These are phyloP conservation scores for Hondaea fermentalgiana DNA, from an alignment of 108 stramenopile species.

Conservation along the genomic window DNA sequence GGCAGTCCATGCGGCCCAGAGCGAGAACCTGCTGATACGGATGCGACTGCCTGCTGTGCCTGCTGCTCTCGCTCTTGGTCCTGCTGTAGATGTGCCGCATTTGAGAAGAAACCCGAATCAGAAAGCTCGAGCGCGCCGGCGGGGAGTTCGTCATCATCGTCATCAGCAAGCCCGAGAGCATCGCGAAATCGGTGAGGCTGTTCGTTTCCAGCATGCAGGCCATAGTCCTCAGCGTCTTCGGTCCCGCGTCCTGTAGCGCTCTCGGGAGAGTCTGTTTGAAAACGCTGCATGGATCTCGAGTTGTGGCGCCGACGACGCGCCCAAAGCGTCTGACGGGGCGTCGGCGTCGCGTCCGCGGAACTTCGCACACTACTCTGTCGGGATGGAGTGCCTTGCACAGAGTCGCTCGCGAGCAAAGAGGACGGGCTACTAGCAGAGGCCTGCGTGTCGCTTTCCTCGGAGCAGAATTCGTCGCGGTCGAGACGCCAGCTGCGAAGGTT, in stretches of 20 bases:
- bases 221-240: neutral
- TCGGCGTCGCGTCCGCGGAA: neutral
- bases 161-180: too few relatives aligned
- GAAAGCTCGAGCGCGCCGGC: too few relatives aligned
- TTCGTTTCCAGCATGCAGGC: too few relatives aligned
- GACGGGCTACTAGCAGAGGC: neutral
- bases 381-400: neutral
- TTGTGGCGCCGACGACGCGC: neutral
- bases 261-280: neutral
- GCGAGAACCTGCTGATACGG: too few relatives aligned
- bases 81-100: too few relatives aligned
- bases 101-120: too few relatives aligned
- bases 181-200: too few relatives aligned
- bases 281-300: neutral
- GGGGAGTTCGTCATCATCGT: too few relatives aligned
- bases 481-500: neutral
- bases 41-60: too few relatives aligned
- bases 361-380: neutral
- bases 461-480: neutral
- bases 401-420: neutral
- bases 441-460: neutral
- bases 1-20: neutral
- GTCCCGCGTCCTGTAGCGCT: neutral
- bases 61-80: too few relatives aligned
- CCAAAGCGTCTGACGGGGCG: neutral